Conservation (phyloP, 2,329 filamentous ascomycete species). For the Penicillium vulpinum region DNA sequence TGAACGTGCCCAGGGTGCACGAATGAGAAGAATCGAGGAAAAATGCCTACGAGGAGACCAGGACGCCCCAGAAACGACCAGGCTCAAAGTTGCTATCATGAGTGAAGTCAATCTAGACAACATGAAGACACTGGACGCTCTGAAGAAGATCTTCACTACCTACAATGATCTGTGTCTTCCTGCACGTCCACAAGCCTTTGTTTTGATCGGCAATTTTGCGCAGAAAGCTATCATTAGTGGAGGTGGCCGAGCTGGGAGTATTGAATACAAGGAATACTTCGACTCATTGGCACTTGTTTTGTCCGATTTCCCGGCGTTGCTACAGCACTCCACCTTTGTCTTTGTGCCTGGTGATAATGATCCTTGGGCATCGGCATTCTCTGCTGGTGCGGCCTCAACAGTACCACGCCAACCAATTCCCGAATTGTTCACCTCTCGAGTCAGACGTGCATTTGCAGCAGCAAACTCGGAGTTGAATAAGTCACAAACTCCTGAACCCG, state of each 20-base stretch:
- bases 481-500: slow-evolving; percentile 50
- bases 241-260: slow-evolving; percentile 73
- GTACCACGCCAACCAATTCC: slow-evolving; percentile 63
- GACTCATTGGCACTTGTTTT: slow-evolving; percentile 81
- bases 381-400: slow-evolving; percentile 48
- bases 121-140: slow-evolving; percentile 74
- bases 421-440: slow-evolving; percentile 83
- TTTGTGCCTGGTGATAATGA: slow-evolving; percentile 97
- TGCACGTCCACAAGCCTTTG: slow-evolving; percentile 72
- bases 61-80: slow-evolving; percentile 34
- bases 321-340: slow-evolving; percentile 78
- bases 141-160: slow-evolving; percentile 72
- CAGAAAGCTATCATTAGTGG: slow-evolving; percentile 61
- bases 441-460: slow-evolving; percentile 75
- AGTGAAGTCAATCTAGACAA: slow-evolving; percentile 86
- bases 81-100: slow-evolving; percentile 67
- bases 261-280: slow-evolving; percentile 97
- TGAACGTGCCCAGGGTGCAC: slow-evolving; percentile 75
- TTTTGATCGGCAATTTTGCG: slow-evolving; percentile 83
- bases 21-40: slow-evolving; percentile 79
- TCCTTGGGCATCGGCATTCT: slow-evolving; percentile 88
- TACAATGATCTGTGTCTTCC: slow-evolving; percentile 68
- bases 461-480: slow-evolving; percentile 70
- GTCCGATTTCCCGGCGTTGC: slow-evolving; percentile 76
- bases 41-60: slow-evolving; percentile 56